Percentiles rank a stretch among this genome's conserved stretches.
Evolutionary conservation across 164 flowering plant species (phyloP).

Genomic region (Aristolochia contorta): DNA sequence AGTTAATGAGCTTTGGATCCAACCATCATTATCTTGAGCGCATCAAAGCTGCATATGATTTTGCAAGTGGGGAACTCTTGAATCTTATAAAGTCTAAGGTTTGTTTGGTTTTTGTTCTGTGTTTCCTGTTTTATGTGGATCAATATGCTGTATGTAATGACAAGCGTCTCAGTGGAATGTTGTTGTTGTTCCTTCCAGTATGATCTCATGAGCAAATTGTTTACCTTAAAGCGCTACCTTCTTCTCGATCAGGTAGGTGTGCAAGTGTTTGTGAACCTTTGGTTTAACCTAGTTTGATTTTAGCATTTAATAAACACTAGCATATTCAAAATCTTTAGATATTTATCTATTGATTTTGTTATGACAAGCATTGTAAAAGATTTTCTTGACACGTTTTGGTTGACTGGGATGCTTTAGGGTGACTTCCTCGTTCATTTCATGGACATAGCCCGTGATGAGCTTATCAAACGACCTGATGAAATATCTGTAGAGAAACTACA

Average conservation of each 20-base stretch:
- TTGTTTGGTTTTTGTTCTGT: neutral
- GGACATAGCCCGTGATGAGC: constrained; percentile 96
- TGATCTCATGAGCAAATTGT: constrained; percentile 86
- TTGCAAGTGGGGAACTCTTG: constrained; percentile 87
- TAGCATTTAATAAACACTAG: no score
- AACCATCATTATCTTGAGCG: constrained; percentile 93
- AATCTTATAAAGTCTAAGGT: constrained; percentile 90
- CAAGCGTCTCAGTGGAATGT: constrained; percentile 4
- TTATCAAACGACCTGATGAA: constrained; percentile 62
- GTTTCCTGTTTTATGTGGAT: neutral
- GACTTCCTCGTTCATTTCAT: constrained; percentile 97
- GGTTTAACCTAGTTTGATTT: no score
- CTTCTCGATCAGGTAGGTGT: constrained; percentile 87
- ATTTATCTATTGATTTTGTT: neutral
- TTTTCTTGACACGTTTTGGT: no score
- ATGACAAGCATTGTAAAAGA: neutral
- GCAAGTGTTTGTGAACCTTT: no score
- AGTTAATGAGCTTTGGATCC: constrained; percentile 68
- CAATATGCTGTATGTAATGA: neutral
- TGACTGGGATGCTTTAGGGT: constrained; percentile 32
- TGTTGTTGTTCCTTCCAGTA: constrained; percentile 34
- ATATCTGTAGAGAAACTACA: constrained; percentile 90
- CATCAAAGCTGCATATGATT: constrained; percentile 79
- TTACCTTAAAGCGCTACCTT: constrained; percentile 88
- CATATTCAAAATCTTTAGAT: no score